Evolutionary conservation across 2,329 filamentous ascomycete genomes (phyloP).

Genomic region (Sclerotinia spermophila): DNA sequence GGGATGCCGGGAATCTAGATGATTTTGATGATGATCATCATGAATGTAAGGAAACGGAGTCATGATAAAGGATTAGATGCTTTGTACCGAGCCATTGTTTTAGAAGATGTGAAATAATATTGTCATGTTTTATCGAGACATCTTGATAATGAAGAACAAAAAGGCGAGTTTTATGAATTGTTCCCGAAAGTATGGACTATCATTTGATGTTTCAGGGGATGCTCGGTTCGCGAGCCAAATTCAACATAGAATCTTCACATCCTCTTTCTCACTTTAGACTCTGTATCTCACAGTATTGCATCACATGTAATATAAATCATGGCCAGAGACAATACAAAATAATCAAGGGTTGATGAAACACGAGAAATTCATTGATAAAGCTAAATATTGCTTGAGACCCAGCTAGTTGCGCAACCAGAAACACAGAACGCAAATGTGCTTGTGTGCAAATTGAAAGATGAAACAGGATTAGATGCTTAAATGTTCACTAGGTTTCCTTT

Average conservation of each 20-base stretch:
- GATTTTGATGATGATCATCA: neutral
- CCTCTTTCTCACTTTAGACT: neutral
- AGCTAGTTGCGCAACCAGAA: neutral
- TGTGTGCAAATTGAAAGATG: neutral
- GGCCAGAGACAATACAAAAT: neutral
- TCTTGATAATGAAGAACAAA: neutral
- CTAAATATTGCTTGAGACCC: neutral
- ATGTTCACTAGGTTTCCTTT: neutral
- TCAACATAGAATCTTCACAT: neutral
- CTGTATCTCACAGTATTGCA: neutral
- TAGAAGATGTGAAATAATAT: neutral
- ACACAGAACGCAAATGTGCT: neutral
- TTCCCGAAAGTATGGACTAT: neutral
- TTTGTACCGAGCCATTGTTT: neutral
- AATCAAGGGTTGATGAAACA: neutral
- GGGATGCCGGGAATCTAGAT: constrained; percentile 41
- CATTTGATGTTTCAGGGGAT: constrained; percentile 5
- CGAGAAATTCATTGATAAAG: neutral
- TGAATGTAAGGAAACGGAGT: neutral
- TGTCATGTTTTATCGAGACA: neutral
- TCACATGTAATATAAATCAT: neutral
- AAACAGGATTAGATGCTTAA: neutral
- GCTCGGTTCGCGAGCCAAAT: constrained; percentile 4
- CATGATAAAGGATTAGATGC: neutral
- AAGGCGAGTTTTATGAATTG: neutral